Base-by-base conservation (phyloP, 2,329 filamentous ascomycete genomes). In the Epichloe festucae region DNA sequence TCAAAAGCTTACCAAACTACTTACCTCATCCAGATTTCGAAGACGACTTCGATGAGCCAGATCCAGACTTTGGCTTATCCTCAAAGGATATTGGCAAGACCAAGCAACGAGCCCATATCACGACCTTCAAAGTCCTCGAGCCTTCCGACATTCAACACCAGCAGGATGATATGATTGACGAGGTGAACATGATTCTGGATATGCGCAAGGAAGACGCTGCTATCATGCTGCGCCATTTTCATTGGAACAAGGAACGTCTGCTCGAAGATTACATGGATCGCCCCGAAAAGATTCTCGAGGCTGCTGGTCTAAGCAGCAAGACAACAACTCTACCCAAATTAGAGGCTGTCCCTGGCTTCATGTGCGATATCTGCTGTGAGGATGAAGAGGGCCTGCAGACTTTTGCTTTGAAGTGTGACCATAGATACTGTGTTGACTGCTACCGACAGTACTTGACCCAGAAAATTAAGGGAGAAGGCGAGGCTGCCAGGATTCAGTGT, bases 181-280 rank as follows among this genome's bases (percentile, higher is more conserved):
- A 97, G 64, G 89, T 97, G 54, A 89, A 93, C 56, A 86, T 85
- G 73, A 91, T 98, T 56, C 77, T 98, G 38, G 87, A 90, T 54
- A 83, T 96, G 64, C 82, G 87, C 15, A 86, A 88, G 60, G 93
- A 97, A 68, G 87, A 93, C 56, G 84, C 87, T 0, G 91, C 90
- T 23, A 96, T 98, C 50, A 75, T 98, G 41, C 74, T 98, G 54
- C 85, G 93, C 46, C 81, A 93, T 68, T 88, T 87, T 60, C 80
- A 89, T 63, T 98, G 93, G 93, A 97, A 97, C 68, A 93, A 95
- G 67, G 93, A 98, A 65, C 83, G 87, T 40, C 68, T 98, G 58
- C 90, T 97, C 52, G 93, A 98, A 63, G 84, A 89, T 57, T 97
- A 97, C 68, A 96, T 98, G 90, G 91, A 98, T 57, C 79, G 80